Base-by-base conservation (phyloP, 1,284 basidiomycete species). In the Austropuccinia psidii region DNA sequence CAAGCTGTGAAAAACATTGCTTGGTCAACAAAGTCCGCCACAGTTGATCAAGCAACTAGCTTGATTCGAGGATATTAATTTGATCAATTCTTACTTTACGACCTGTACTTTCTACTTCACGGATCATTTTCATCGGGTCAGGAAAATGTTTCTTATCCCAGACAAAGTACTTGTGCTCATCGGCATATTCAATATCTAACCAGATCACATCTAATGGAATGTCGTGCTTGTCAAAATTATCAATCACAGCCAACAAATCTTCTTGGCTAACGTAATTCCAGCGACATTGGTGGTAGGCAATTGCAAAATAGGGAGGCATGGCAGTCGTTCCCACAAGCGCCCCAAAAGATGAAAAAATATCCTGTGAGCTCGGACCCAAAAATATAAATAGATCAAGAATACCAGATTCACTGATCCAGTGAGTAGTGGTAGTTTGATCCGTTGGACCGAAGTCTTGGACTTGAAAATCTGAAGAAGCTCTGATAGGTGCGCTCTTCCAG, bases 171-270 rank as follows among this genome's bases (percentile, higher is more conserved):
- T 93, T 91, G 83, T 97, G 93, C 62, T 93, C 91, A 70, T 90
- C 88, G 0, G 93, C 85, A 72, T 81, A 82, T 81, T 98, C 96
- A 78, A 99, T 98, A 82, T 98, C 96, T 54, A 98, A 86, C 96
- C 96, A 98, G 79, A 98, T 90, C 7, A 96, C 93, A 79, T 98
- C 96, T 43, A 98, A 87, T 0, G 96, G 95, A 69, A 98, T 93
- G 78, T 96, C 91, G 43, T 89, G 89, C 77, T 92, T 89, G 76
- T 98, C 94, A 79, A 98, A 97, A 67, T 88, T 84, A 78, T 84
- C 85, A 81, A 93, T 89, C 7, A 98, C 93, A n/a, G 86, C 85
- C 21, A 93, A 85, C 5, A 98, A 85, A 80, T 98, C 96, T 13
- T 89, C 87, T 60, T 91, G 89, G 80, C 88, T 91, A 76, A 96